Evolutionary conservation across 2,329 filamentous ascomycete species (phyloP).

Genomic region (Colletotrichum spaethianum): DNA sequence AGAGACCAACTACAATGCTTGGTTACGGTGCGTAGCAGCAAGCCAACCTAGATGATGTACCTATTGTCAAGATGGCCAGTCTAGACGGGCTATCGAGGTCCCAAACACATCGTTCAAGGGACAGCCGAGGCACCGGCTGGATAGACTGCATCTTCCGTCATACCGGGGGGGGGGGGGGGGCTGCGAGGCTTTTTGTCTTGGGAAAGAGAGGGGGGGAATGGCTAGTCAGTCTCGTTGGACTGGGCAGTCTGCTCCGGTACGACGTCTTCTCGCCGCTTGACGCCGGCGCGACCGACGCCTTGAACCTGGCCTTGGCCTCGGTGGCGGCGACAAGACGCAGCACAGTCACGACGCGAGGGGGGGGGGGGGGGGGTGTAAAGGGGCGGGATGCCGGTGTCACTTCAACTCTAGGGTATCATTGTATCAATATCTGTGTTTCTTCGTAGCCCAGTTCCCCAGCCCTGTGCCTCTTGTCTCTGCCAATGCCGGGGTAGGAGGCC

Average conservation of each 20-base stretch:
- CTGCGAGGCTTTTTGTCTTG: neutral
- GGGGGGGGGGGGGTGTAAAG: neutral
- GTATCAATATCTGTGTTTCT: neutral
- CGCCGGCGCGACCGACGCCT: no score
- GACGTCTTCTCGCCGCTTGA: neutral
- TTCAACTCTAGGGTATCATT: constrained; percentile 3
- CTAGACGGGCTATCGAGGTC: neutral
- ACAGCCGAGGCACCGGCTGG: neutral
- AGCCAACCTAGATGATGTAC: neutral
- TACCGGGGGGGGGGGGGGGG: neutral
- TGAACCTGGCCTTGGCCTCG: neutral
- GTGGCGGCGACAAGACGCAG: neutral
- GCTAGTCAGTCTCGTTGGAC: neutral
- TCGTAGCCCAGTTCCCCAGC: neutral
- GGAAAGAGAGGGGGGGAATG: neutral
- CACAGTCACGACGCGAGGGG: neutral
- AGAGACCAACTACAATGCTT: neutral
- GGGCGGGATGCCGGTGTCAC: neutral
- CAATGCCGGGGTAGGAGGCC: neutral
- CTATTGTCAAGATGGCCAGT: neutral
- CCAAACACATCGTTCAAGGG: neutral
- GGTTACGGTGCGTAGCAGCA: neutral
- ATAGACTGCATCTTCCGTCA: neutral
- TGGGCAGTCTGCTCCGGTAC: neutral
- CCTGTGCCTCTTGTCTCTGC: neutral